Conservation (phyloP, 345 rosid species). For the Garcia nutans region DNA sequence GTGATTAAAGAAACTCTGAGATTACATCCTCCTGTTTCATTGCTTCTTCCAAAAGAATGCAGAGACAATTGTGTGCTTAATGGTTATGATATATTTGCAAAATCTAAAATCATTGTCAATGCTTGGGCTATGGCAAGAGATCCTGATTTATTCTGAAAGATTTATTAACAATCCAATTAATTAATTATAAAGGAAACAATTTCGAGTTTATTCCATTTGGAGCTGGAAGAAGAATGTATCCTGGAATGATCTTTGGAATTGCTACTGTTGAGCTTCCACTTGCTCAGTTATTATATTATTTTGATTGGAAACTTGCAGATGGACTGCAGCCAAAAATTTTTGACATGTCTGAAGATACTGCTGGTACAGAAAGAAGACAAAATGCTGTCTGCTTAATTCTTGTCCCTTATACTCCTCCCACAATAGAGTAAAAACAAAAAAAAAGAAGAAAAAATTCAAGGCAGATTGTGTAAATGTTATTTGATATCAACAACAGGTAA, state of each 20-base stretch:
- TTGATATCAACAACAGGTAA: too few relatives aligned
- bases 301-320: neutral
- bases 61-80: slow-evolving; percentile 2
- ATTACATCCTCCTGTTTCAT: slow-evolving; percentile 2
- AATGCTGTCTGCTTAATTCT: neutral
- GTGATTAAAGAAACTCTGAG: slow-evolving; percentile 9
- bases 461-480: too few relatives aligned
- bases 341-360: neutral
- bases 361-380: neutral
- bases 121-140: slow-evolving; percentile 17
- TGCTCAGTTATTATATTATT: neutral
- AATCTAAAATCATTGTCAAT: neutral
- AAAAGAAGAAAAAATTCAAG: too few relatives aligned
- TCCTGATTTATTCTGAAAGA: neutral
- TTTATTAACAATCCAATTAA: neutral
- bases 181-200: slow-evolving; percentile 6
- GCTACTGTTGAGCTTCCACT: slow-evolving; percentile 2
- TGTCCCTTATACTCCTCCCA: neutral
- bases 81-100: neutral
- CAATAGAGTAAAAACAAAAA: too few relatives aligned
- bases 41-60: slow-evolving; percentile 18
- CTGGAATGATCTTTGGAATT: neutral
- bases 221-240: neutral
- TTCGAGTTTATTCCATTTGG: slow-evolving; percentile 6
- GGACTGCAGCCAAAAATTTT: neutral